phyloP scores from a whole-genome alignment of 2,329 filamentous ascomycete species.

The Mycosphaerella sp. region DNA sequence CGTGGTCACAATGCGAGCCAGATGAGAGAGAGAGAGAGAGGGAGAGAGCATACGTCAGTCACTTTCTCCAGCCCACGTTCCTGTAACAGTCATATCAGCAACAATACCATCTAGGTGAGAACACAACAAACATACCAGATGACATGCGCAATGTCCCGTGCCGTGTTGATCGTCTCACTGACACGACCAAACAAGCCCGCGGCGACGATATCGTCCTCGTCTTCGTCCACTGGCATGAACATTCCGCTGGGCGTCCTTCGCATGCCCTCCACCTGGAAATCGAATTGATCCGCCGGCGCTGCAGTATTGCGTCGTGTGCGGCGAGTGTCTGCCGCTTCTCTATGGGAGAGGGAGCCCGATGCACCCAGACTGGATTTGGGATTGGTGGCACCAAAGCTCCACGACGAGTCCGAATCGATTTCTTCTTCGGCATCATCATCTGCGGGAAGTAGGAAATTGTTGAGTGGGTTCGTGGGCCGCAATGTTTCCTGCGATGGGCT shows the following conservation, averaged over 20 bases:
- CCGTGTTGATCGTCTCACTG: constrained; percentile 67
- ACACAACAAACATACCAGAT: constrained; percentile 43
- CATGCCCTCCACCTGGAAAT: constrained; percentile 55
- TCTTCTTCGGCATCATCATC: constrained; percentile 20
- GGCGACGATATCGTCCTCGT: constrained; percentile 51
- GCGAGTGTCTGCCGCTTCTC: not conserved
- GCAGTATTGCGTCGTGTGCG: constrained; percentile 16
- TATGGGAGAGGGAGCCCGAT: constrained; percentile 23
- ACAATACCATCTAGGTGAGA: not conserved
- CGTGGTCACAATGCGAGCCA: not conserved
- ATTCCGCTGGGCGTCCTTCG: constrained; percentile 77
- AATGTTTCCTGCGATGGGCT: constrained; percentile 80
- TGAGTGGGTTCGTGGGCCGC: constrained; percentile 60
- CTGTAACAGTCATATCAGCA: constrained; percentile 11
- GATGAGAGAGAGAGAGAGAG: not conserved
- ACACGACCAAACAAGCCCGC: constrained; percentile 68
- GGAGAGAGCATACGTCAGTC: constrained; percentile 17
- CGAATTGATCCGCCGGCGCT: constrained; percentile 17
- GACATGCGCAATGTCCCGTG: constrained; percentile 57
- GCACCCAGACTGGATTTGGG: constrained; percentile 30
- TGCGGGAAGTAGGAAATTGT: constrained; percentile 49
- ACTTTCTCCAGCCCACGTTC: constrained; percentile 57
- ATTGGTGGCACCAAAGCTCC: constrained; percentile 33
- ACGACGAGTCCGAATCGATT: constrained; percentile 25
- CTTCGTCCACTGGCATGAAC: constrained; percentile 75